Conservation (phyloP, 805 yeast species). For the Candida endomychidarum region DNA sequence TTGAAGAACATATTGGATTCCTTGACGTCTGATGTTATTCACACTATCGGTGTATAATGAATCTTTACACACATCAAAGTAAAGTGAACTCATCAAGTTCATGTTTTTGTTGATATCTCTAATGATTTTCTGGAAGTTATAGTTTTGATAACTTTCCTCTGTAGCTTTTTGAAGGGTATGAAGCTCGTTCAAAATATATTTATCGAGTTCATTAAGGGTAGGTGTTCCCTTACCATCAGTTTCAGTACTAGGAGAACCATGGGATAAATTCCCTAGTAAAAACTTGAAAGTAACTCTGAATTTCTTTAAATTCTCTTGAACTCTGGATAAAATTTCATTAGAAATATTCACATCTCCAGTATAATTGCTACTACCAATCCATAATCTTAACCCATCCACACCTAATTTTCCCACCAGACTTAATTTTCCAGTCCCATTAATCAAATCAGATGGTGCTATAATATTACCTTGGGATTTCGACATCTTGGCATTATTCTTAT, state of each 20-base stretch:
- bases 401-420: conserved; percentile 61
- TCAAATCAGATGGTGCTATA: conserved; percentile 64
- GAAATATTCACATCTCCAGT: conserved; percentile 78
- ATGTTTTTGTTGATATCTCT: conserved; percentile 69
- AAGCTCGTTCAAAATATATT: conserved; percentile 58
- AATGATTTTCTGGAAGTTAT: conserved; percentile 69
- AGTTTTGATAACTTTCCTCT: conserved; percentile 48
- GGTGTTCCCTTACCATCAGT: conserved; percentile 16
- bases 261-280: conserved; percentile 69
- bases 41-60: conserved; percentile 68
- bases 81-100: conserved; percentile 77
- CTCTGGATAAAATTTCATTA: conserved; percentile 67
- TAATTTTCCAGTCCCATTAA: conserved; percentile 55
- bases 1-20: conserved; percentile 65
- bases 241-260: conserved; percentile 21
- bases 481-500: conserved; percentile 85
- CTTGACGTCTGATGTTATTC: conserved; percentile 49
- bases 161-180: conserved; percentile 44
- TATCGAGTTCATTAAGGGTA: conserved; percentile 53
- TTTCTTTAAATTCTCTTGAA: conserved; percentile 78
- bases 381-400: conserved; percentile 83
- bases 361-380: conserved; percentile 89
- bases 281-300: conserved; percentile 78
- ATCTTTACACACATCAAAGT: conserved; percentile 86
- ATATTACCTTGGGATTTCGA: conserved; percentile 90